A percentile compares a stretch with the other conserved stretches of the same genome.
These are phyloP conservation scores for Neonectria punicea DNA, from an alignment of 2,329 filamentous ascomycete species.

Conservation along the genomic window DNA sequence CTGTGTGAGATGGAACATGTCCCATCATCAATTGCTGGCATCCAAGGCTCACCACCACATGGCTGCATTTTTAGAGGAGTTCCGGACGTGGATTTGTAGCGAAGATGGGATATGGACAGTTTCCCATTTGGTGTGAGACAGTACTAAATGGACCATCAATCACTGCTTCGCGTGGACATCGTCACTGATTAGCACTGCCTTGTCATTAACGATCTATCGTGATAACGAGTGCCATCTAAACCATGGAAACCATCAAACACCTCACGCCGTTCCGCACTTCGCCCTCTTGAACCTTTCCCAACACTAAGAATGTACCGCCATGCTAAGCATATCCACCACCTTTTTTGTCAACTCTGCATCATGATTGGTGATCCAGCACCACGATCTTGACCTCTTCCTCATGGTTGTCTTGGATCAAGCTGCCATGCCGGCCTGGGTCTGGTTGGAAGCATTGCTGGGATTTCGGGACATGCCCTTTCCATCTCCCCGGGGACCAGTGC, in stretches of 20 bases:
- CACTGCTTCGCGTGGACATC: not conserved
- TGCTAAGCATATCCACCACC: not conserved
- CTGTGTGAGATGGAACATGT: constrained; percentile 11
- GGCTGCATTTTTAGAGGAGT: constrained; percentile 25
- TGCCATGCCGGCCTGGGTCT: not conserved
- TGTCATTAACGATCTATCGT: constrained; percentile 2
- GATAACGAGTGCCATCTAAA: constrained; percentile 1
- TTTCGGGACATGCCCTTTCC: not conserved
- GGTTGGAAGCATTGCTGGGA: not conserved
- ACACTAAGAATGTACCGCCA: not conserved
- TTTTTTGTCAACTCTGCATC: not conserved
- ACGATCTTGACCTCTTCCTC: not conserved
- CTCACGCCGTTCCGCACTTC: not conserved
- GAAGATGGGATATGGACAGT: not conserved
- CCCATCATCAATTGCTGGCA: constrained; percentile 1
- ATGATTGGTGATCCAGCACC: not conserved
- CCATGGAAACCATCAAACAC: not conserved
- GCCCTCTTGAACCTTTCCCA: not conserved
- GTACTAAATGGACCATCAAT: constrained; percentile 17
- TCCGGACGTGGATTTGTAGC: constrained; percentile 5
- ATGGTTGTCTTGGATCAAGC: not conserved
- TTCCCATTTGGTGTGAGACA: constrained; percentile 6
- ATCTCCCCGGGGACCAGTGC: not conserved
- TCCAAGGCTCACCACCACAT: constrained; percentile 1
- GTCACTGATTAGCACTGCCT: not conserved